These are phyloP conservation scores for Zychaea mexicana DNA, from an alignment of 371 early-diverging fungal species.

Conservation along the genomic window DNA sequence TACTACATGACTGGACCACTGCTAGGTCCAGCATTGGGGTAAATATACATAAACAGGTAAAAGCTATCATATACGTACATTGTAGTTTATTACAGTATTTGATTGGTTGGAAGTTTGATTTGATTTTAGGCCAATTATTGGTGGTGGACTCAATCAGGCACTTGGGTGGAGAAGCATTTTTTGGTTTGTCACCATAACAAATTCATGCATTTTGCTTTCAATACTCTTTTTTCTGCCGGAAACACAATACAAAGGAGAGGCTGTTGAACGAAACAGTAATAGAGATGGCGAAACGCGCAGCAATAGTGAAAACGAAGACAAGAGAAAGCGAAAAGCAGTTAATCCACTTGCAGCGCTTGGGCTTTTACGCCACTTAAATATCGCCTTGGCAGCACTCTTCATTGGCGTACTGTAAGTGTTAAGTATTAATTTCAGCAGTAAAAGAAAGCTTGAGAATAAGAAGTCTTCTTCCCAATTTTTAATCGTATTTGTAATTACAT, in stretches of 20 bases:
- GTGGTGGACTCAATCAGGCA: constrained; percentile 46
- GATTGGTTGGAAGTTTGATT: too few species aligned
- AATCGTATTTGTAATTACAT: background rate
- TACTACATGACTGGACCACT: constrained; percentile 46
- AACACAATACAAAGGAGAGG: constrained; percentile 19
- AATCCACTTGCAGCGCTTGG: constrained; percentile 39
- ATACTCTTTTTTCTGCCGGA: constrained; percentile 47
- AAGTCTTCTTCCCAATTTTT: too few species aligned
- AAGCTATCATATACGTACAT: background rate
- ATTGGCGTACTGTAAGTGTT: constrained; percentile 40
- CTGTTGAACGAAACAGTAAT: too few species aligned
- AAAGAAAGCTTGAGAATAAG: too few species aligned
- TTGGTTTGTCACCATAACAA: constrained; percentile 38
- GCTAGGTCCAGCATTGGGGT: constrained; percentile 25
- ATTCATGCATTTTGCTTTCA: constrained; percentile 30
- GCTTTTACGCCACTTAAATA: constrained; percentile 30
- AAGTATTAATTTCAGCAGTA: background rate
- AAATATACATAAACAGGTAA: background rate
- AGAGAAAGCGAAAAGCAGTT: background rate
- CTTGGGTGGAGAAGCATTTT: constrained; percentile 51
- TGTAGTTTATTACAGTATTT: background rate
- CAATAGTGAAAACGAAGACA: background rate
- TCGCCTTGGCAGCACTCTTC: constrained; percentile 31
- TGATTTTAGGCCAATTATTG: constrained; percentile 40
- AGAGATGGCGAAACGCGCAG: too few species aligned